Percentiles rank a stretch among this genome's conserved stretches.
These are phyloP conservation scores for Fusarium denticulatum DNA, from an alignment of 2,329 filamentous ascomycete species.

Conservation along the genomic window DNA sequence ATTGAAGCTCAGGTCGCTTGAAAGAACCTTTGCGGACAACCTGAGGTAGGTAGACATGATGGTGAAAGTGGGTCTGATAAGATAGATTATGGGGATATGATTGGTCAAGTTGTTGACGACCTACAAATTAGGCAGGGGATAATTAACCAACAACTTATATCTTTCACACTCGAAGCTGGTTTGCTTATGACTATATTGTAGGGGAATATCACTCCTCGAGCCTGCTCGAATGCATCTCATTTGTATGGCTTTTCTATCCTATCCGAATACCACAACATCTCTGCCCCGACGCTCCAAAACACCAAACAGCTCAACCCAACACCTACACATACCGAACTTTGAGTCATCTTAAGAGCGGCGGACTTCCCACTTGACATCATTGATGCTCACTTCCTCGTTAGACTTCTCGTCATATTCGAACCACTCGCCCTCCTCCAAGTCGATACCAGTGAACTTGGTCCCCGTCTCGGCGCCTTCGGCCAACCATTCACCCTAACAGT, in stretches of 20 bases:
- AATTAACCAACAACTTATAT: neutral
- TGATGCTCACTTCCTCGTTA: slow-evolving; percentile 90
- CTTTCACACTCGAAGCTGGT: neutral
- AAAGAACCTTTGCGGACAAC: slow-evolving; percentile 25
- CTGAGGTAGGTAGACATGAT: neutral
- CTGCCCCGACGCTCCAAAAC: neutral
- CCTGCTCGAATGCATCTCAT: neutral
- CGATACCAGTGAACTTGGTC: slow-evolving; percentile 84
- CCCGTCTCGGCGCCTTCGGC: slow-evolving; percentile 82
- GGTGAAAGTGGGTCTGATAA: slow-evolving; percentile 12
- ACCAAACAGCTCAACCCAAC: neutral
- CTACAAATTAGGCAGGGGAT: too few relatives aligned
- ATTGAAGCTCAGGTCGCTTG: neutral
- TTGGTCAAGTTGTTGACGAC: slow-evolving; percentile 2
- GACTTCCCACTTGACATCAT: slow-evolving; percentile 88
- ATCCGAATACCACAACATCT: neutral
- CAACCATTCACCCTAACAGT: slow-evolving; percentile 82
- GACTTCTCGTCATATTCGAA: slow-evolving; percentile 98
- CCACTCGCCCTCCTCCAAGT: slow-evolving; percentile 92
- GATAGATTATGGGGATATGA: neutral
- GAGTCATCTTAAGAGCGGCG: slow-evolving; percentile 65
- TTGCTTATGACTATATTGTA: neutral
- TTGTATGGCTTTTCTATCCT: neutral
- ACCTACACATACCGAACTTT: neutral
- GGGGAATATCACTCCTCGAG: neutral